Percentiles rank a stretch among this genome's conserved stretches.
Conservation (phyloP, 1,284 basidiomycete species). For the Malassezia sympodialis region DNA sequence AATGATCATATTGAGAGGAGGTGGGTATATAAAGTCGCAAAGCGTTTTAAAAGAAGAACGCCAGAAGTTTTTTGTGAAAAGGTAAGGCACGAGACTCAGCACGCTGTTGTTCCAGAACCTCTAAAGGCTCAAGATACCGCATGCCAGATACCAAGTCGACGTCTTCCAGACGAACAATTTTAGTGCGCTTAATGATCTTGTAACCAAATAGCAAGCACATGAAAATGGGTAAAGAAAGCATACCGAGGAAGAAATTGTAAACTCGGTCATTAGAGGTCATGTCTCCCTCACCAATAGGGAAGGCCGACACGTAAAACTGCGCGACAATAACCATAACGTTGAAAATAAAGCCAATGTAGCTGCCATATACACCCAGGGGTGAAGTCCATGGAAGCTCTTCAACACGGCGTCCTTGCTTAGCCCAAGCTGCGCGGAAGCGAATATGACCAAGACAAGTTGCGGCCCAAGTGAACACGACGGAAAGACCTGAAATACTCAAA, state of each 20-base stretch:
- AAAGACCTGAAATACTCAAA: slow-evolving; percentile 53
- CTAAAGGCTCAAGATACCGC: slow-evolving; percentile 26
- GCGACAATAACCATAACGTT: slow-evolving; percentile 26
- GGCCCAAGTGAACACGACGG: slow-evolving; percentile 52
- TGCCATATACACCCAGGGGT: slow-evolving; percentile 51
- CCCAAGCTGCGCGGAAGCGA: slow-evolving; percentile 50
- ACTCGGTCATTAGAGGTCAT: slow-evolving; percentile 34
- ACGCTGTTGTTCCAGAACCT: slow-evolving; percentile 34
- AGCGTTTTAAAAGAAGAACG: slow-evolving; percentile 28
- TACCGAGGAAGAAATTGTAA: slow-evolving; percentile 52
- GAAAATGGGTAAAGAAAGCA: slow-evolving; percentile 47
- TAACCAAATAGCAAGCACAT: slow-evolving; percentile 23
- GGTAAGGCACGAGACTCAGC: slow-evolving; percentile 26
- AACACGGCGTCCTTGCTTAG: slow-evolving; percentile 50
- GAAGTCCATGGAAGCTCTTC: slow-evolving; percentile 53
- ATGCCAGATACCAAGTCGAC: slow-evolving; percentile 56
- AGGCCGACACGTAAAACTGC: slow-evolving; percentile 29
- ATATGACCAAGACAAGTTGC: slow-evolving; percentile 44
- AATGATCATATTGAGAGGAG: not conserved
- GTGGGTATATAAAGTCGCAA: not conserved
- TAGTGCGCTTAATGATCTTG: slow-evolving; percentile 41
- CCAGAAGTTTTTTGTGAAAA: slow-evolving; percentile 25
- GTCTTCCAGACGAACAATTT: slow-evolving; percentile 35
- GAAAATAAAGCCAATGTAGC: slow-evolving; percentile 49
- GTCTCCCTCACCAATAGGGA: slow-evolving; percentile 39